Evolutionary conservation across 768 basidiomycete genomes (phyloP), one percentile per base, ranked within the genome.

Genomic region (Tylopilus sp.): DNA sequence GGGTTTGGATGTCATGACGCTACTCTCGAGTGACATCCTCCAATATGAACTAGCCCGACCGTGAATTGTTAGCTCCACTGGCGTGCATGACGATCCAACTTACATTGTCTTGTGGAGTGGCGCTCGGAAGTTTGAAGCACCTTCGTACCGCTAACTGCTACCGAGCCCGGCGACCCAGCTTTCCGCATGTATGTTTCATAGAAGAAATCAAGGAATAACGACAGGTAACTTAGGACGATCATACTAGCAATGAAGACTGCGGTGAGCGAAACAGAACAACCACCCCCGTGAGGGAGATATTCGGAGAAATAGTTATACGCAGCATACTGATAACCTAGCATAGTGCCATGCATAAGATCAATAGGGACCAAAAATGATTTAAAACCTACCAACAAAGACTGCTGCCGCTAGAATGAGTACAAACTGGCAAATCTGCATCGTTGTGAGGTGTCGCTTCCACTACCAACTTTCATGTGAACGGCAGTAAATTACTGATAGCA

Each of bases 391-490:
- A 4, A 45, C 54, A 9, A 63, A 63, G 38, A 42, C 17, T 2
- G 28, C 45, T 1, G 42, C 11, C 17, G 29, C 38, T 14, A 63
- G 54, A 25, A 63, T 60, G 24, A 63, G 43, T 30, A 66, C 0
- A 16, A 65, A 66, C 37, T 65, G 64, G 30, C 36, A 19, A 4
- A 65, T 65, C 30, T 65, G 64, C 48, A 65, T 54, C 3, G 56
- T 53, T 12, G 63, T 65, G 8, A 65, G 63, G 38, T 65, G 33
- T 53, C 49, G n/a, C 48, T 65, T 65, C 63, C 63, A 65, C 63
- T 66, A 14, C 29, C 3, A 14, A 2, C 25, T 19, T 24, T 5
- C 19, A 30, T 24, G 34, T 54, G 22, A 48, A 13, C 25, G 6
- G 38, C 5, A 16, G 11, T 41, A 6, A 19, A 16, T 24, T 12